Evolutionary conservation across 805 yeast genomes (phyloP).

Genomic region (Metschnikowia lachancei): DNA sequence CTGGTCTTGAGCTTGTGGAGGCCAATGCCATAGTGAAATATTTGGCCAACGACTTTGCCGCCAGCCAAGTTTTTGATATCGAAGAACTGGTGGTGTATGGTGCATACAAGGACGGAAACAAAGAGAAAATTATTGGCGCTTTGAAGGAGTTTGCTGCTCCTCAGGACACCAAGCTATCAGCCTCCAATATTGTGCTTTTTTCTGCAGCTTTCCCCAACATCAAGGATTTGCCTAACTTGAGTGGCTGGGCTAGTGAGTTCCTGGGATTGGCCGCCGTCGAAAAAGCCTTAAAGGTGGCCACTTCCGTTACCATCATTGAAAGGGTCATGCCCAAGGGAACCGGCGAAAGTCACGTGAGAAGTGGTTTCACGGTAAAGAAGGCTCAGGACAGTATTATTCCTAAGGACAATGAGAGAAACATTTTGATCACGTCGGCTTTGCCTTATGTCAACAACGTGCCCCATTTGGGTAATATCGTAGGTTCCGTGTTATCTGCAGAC

Average conservation of each 20-base stretch:
- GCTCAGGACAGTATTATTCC: conserved; percentile 48
- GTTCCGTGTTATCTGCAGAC: conserved; percentile 93
- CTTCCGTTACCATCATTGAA: conserved; percentile 43
- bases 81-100: conserved; percentile 47
- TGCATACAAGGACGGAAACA: conserved; percentile 36
- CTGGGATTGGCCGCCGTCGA: conserved; percentile 38
- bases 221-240: conserved; percentile 15
- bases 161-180: conserved; percentile 32
- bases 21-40: conserved; percentile 71
- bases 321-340: conserved; percentile 39
- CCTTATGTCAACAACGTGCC: conserved; percentile 99
- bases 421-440: conserved; percentile 89
- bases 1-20: conserved; percentile 52
- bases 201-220: conserved; percentile 52
- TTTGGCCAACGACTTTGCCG: conserved; percentile 48
- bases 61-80: conserved; percentile 30
- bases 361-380: conserved; percentile 33
- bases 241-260: conserved; percentile 45
- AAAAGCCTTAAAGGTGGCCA: conserved; percentile 47
- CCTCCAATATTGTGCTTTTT: conserved; percentile 58
- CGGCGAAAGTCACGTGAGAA: conserved; percentile 35
- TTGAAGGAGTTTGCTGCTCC: conserved; percentile 16
- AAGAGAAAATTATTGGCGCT: conserved; percentile 22
- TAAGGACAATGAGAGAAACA: conserved; percentile 67
- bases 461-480: conserved; percentile 94